Conservation (phyloP, 345 rosid genomes). For the Trapa bicornis region DNA sequence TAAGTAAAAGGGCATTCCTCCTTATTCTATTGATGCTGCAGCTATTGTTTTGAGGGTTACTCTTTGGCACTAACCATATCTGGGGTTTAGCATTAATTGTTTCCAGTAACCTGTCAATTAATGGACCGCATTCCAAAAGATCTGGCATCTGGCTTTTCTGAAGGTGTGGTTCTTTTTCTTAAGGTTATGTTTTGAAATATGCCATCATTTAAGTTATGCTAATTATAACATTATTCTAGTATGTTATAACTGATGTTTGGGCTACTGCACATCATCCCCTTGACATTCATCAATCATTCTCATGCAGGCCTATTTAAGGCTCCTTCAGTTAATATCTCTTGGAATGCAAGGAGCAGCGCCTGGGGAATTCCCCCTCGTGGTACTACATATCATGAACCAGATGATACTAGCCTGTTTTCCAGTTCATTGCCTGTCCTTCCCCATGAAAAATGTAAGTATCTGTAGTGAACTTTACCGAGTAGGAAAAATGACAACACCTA, state of each 20-base stretch:
- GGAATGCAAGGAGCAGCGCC: constrained; percentile 25
- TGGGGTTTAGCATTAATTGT: background rate
- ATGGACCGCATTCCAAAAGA: constrained; percentile 8
- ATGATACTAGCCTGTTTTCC: constrained; percentile 72
- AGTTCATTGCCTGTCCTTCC: constrained; percentile 75
- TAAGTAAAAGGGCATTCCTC: background rate
- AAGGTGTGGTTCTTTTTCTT: constrained; percentile 16
- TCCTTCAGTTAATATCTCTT: constrained; percentile 22
- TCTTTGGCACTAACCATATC: background rate
- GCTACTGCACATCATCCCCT: background rate
- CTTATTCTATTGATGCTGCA: background rate
- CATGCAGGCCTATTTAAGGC: constrained; percentile 23
- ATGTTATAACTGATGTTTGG: background rate
- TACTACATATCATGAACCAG: constrained; percentile 25
- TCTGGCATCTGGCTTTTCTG: constrained; percentile 14
- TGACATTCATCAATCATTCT: background rate
- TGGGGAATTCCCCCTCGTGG: constrained; percentile 40
- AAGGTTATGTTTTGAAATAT: background rate
- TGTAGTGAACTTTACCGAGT: background rate
- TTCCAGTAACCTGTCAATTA: constrained; percentile 12
- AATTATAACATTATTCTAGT: background rate
- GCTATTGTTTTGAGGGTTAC: background rate
- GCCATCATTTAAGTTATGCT: background rate
- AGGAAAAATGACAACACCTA: background rate
- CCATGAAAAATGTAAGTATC: constrained; percentile 49